These are phyloP conservation scores for Clarkia xantiana DNA, from an alignment of 345 rosid species.

Conservation along the genomic window DNA sequence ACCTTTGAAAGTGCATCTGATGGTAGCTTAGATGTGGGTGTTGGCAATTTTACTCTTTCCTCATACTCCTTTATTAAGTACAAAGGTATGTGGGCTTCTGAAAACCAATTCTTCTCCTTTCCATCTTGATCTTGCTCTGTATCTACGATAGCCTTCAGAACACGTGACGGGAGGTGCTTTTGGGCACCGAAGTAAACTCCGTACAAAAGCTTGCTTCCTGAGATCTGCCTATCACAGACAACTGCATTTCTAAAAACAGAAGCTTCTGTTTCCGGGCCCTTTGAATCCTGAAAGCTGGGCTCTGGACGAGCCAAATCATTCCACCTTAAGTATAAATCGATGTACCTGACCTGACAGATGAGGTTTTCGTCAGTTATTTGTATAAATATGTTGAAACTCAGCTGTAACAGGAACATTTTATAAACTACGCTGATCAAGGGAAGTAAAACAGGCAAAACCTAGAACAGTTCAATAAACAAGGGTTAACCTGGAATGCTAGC, in stretches of 20 bases:
- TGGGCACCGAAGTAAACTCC: conserved; percentile 74
- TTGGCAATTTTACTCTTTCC: conserved; percentile 26
- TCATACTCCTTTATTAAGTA: conserved; percentile 83
- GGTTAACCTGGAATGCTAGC: conserved; percentile 88
- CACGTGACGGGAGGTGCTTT: conserved; percentile 88
- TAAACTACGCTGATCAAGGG: background rate
- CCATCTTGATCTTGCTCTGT: conserved; percentile 41
- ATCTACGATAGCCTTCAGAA: conserved; percentile 62
- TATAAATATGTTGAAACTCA: background rate
- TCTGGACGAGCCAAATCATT: conserved; percentile 80
- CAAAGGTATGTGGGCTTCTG: conserved; percentile 59
- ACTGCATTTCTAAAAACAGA: conserved; percentile 72
- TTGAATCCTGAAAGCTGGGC: conserved; percentile 55
- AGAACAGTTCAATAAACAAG: conserved; percentile 7
- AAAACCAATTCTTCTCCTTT: conserved; percentile 70
- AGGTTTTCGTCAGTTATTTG: conserved; percentile 3
- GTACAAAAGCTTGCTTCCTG: conserved; percentile 43
- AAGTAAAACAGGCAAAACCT: conserved; percentile 10
- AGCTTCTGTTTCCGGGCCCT: conserved; percentile 68
- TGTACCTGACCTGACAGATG: conserved; percentile 64
- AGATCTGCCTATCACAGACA: conserved; percentile 56
- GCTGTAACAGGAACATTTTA: too few relatives aligned
- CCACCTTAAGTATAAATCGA: conserved; percentile 83
- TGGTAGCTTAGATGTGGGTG: conserved; percentile 26
- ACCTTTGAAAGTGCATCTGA: conserved; percentile 27